phyloP scores from a whole-genome alignment of 139 green algal genomes.

The Gonium pectorale region DNA sequence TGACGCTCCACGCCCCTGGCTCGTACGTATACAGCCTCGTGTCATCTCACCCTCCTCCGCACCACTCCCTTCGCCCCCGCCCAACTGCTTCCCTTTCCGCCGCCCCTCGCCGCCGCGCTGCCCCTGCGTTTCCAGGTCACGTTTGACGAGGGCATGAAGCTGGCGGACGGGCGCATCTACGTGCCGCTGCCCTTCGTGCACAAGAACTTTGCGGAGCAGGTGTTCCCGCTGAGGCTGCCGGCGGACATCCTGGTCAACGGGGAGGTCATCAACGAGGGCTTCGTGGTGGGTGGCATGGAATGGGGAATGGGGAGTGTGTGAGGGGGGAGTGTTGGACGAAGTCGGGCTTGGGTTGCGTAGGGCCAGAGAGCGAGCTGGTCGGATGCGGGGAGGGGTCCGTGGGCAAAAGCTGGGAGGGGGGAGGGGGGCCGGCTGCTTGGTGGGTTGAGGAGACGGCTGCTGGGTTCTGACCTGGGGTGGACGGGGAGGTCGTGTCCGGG shows the following conservation, averaged over 20 bases:
- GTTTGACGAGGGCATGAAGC: conserved; percentile 47
- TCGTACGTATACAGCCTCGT: too few species aligned
- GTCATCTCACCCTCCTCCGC: too few species aligned
- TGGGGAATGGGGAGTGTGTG: too few species aligned
- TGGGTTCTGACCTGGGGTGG: too few species aligned
- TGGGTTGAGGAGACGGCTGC: too few species aligned
- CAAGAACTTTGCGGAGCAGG: conserved; percentile 35
- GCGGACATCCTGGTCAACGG: conserved; percentile 48
- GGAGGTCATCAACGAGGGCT: conserved; percentile 27
- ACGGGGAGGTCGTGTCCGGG: too few species aligned
- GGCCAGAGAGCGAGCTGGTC: too few species aligned
- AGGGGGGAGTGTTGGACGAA: background rate
- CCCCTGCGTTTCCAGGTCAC: conserved; percentile 1
- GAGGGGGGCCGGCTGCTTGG: too few species aligned
- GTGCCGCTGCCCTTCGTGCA: conserved; percentile 47
- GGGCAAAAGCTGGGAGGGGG: too few species aligned
- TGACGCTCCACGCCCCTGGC: too few species aligned
- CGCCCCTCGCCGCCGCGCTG: background rate
- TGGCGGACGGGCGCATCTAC: conserved; percentile 53
- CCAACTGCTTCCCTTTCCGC: background rate
- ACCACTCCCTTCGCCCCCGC: background rate
- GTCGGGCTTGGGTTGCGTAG: background rate
- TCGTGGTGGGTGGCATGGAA: conserved; percentile 18
- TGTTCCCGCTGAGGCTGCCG: conserved; percentile 32
- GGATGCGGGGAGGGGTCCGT: too few species aligned